phyloP scores from a whole-genome alignment of 108 stramenopile species.

The Nitzschia sp. region DNA sequence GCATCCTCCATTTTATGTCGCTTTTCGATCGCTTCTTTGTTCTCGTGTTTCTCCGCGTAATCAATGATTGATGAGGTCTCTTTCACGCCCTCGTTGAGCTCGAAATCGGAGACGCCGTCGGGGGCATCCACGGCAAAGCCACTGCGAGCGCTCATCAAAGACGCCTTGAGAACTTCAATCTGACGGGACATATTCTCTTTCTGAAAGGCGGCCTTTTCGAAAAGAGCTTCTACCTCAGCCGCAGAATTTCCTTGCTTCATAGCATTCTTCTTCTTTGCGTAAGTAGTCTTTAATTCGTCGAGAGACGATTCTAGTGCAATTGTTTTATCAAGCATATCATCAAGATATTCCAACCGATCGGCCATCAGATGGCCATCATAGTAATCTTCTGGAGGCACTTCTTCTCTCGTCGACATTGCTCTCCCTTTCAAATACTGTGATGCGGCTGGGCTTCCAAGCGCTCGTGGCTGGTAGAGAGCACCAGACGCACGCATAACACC shows the following conservation, averaged over 20 bases:
- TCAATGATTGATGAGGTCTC: too few relatives aligned
- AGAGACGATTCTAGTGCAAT: slow-evolving; percentile 15
- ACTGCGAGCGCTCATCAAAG: background rate
- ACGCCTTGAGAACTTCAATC: slow-evolving; percentile 2
- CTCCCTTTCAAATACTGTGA: too few relatives aligned
- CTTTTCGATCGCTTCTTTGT: background rate
- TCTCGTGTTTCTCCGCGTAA: background rate
- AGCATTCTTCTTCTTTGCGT: slow-evolving; percentile 7
- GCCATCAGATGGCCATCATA: slow-evolving; percentile 23
- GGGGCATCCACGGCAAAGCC: background rate
- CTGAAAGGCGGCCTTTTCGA: slow-evolving; percentile 3
- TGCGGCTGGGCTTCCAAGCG: too few relatives aligned
- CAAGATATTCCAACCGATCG: slow-evolving; percentile 25
- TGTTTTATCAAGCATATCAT: slow-evolving; percentile 33
- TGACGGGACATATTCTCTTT: slow-evolving; percentile 8
- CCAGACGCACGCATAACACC: too few relatives aligned
- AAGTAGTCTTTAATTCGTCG: slow-evolving; percentile 10
- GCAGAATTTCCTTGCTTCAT: background rate
- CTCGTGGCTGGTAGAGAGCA: too few relatives aligned
- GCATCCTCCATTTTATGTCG: background rate
- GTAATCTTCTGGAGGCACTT: slow-evolving; percentile 26
- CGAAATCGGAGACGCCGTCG: too few relatives aligned
- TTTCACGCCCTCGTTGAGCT: too few relatives aligned
- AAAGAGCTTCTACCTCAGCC: slow-evolving; percentile 13
- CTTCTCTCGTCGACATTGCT: too few relatives aligned